Conservation (phyloP, 345 rosid species). For the Cardamine resedifolia region DNA sequence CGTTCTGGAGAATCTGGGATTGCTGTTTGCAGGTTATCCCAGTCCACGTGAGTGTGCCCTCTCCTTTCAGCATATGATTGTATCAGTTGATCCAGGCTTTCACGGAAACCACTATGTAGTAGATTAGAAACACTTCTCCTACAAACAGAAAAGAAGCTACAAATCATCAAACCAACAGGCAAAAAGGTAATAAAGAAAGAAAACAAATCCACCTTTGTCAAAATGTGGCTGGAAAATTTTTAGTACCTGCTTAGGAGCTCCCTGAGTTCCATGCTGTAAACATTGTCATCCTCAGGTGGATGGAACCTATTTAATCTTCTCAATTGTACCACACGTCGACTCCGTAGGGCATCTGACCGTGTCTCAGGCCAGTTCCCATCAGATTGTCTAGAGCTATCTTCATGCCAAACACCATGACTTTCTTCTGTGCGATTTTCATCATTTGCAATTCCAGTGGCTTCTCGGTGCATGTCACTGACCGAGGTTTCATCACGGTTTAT, state of each 20-base stretch:
- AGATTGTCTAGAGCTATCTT: conserved; percentile 53
- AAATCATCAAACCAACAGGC: neutral
- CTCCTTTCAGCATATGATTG: conserved; percentile 94
- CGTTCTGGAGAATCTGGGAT: conserved; percentile 61
- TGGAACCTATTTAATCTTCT: conserved; percentile 90
- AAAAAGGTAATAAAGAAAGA: neutral
- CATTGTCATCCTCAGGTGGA: conserved; percentile 92
- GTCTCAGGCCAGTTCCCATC: conserved; percentile 62
- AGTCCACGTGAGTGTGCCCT: conserved; percentile 80
- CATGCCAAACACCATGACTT: conserved; percentile 60
- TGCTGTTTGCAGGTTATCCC: conserved; percentile 72
- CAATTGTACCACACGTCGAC: conserved; percentile 56
- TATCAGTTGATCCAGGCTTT: conserved; percentile 93
- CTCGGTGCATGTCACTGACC: conserved; percentile 55
- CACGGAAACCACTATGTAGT: conserved; percentile 97
- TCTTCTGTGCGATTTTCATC: conserved; percentile 51
- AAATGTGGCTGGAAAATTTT: neutral
- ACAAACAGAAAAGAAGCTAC: conserved; percentile 8
- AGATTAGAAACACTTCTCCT: conserved; percentile 99
- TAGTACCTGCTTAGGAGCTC: conserved; percentile 95
- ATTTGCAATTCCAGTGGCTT: conserved; percentile 46
- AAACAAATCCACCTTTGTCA: neutral
- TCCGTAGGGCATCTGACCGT: conserved; percentile 62
- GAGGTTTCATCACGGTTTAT: conserved; percentile 56
- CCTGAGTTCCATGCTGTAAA: conserved; percentile 95